A percentile compares a stretch with the other conserved stretches of the same genome.
Evolutionary conservation across 306 rosid genomes (phyloP).

Genomic region (Vicia sativa): DNA sequence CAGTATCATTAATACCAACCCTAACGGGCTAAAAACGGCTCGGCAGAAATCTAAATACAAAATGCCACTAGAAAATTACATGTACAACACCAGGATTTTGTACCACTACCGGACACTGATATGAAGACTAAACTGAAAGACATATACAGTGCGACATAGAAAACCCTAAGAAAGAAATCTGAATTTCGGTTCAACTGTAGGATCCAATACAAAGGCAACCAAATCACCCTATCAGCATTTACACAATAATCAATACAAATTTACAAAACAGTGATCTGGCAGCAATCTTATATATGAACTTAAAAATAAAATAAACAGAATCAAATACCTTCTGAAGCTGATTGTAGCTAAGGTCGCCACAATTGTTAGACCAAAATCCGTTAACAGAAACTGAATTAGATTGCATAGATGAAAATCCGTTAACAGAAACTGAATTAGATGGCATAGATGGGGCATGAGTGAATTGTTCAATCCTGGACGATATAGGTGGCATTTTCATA

Average conservation of each 20-base stretch:
- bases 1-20: slow-evolving; percentile 16
- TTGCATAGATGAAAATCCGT: slow-evolving; percentile 91
- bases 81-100: neutral
- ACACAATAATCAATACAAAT: slow-evolving; percentile 32
- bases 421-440: slow-evolving; percentile 56
- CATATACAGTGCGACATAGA: slow-evolving; percentile 29
- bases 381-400: slow-evolving; percentile 64
- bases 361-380: slow-evolving; percentile 88
- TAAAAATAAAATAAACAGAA: slow-evolving; percentile 1
- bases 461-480: slow-evolving; percentile 70
- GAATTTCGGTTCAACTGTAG: slow-evolving; percentile 32
- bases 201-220: slow-evolving; percentile 56
- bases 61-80: slow-evolving; percentile 13
- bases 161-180: slow-evolving; percentile 28
- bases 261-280: slow-evolving; percentile 44
- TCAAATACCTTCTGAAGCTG: slow-evolving; percentile 87
- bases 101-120: slow-evolving; percentile 15
- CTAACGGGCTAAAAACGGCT: neutral
- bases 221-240: slow-evolving; percentile 30
- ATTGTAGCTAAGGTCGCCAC: slow-evolving; percentile 66
- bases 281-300: too few relatives aligned
- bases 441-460: slow-evolving; percentile 60
- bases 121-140: slow-evolving; percentile 32
- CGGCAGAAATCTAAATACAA: slow-evolving; percentile 13
- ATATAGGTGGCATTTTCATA: slow-evolving; percentile 87